These are phyloP conservation scores for Taxawa tesnikishii DNA, from an alignment of 2,329 filamentous ascomycete genomes.

Conservation along the genomic window DNA sequence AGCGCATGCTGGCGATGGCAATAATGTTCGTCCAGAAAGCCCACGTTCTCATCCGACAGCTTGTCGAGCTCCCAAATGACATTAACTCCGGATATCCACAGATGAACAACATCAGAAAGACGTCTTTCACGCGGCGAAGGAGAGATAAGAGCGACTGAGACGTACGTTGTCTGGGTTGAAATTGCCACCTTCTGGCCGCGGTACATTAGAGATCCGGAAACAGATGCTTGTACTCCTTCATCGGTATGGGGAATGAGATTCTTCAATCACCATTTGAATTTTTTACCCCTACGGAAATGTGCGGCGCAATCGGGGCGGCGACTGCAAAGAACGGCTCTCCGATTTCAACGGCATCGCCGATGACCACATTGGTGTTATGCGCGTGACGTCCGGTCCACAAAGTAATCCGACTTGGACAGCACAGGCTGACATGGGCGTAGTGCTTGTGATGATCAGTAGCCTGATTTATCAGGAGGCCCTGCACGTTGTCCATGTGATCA, in stretches of 20 bases:
- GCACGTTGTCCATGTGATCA: conserved; percentile 46
- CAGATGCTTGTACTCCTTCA: conserved; percentile 48
- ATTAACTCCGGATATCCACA: too few species aligned
- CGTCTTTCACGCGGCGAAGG: too few species aligned
- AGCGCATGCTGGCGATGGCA: conserved; percentile 36
- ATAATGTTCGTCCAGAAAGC: conserved; percentile 42
- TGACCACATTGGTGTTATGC: conserved; percentile 59
- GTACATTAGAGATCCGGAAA: conserved; percentile 49
- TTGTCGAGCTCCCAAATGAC: conserved; percentile 33
- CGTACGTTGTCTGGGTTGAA: conserved; percentile 49
- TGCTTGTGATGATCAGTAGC: conserved; percentile 51
- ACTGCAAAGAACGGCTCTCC: conserved; percentile 54
- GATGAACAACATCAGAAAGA: too few species aligned
- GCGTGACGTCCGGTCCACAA: conserved; percentile 49
- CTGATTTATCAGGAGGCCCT: conserved; percentile 43
- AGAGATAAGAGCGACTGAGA: background rate
- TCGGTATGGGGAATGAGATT: conserved; percentile 44
- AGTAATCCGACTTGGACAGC: conserved; percentile 55
- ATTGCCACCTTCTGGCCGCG: conserved; percentile 46
- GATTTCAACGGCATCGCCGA: conserved; percentile 45
- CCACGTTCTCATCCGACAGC: conserved; percentile 34
- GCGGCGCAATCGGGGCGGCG: conserved; percentile 55
- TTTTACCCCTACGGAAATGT: conserved; percentile 50
- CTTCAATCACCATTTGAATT: too few species aligned
- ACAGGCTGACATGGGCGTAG: conserved; percentile 54